A percentile compares a stretch with the other conserved stretches of the same genome.
phyloP scores from a whole-genome alignment of 257 asterid species.

The Scutellaria minor region DNA sequence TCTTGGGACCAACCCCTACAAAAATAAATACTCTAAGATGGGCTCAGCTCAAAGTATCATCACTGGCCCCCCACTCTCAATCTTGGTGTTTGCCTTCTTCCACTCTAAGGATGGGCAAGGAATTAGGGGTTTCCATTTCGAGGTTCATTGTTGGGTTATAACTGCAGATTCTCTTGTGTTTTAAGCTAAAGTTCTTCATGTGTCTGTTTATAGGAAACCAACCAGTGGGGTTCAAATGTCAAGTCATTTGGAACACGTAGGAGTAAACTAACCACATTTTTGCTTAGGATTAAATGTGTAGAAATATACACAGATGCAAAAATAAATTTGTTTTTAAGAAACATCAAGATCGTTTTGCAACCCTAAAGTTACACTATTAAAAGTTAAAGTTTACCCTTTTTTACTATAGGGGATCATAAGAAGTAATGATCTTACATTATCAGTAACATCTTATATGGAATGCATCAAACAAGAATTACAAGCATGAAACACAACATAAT shows the following conservation, averaged over 20 bases:
- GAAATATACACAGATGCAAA: neutral
- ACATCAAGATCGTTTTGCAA: neutral
- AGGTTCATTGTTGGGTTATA: no score
- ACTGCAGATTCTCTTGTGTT: neutral
- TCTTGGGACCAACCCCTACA: no score
- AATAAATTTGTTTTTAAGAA: neutral
- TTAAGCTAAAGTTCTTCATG: neutral
- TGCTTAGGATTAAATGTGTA: neutral
- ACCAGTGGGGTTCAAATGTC: neutral
- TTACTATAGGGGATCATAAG: neutral
- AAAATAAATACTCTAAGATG: no score
- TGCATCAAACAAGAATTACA: neutral
- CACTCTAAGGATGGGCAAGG: no score
- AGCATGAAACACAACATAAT: neutral
- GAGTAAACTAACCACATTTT: neutral
- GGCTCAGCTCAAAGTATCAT: no score
- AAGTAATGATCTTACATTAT: neutral
- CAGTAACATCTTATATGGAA: neutral
- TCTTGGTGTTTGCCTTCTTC: no score
- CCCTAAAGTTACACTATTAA: neutral
- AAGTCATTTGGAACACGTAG: neutral
- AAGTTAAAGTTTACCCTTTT: constrained; percentile 1
- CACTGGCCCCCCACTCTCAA: no score
- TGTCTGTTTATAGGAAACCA: neutral
- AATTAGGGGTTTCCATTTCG: no score